Percentiles rank a stretch among this genome's conserved stretches.
Evolutionary conservation across 2,329 filamentous ascomycete species (phyloP).

Genomic region (Diplodia mutila): DNA sequence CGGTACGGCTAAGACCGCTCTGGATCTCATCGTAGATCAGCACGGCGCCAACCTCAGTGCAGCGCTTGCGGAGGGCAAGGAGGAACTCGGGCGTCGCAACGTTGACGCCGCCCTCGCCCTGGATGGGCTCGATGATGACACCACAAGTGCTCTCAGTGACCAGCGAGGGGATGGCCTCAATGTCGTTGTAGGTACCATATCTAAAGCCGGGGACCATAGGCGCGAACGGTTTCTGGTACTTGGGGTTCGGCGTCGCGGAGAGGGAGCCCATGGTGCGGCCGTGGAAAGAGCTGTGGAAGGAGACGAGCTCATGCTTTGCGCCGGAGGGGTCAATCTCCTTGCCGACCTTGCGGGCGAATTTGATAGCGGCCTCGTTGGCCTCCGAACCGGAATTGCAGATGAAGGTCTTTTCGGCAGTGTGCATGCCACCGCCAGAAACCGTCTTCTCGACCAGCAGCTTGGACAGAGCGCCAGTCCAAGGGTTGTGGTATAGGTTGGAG

Average conservation of each 20-base stretch:
- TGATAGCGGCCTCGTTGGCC: slow-evolving; percentile 96
- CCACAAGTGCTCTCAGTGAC: slow-evolving; percentile 87
- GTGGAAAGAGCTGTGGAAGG: slow-evolving; percentile 91
- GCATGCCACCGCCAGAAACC: slow-evolving; percentile 77
- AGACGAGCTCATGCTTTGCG: slow-evolving; percentile 80
- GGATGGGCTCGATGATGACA: slow-evolving; percentile 95
- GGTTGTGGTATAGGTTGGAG: slow-evolving; percentile 96
- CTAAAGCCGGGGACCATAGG: slow-evolving; percentile 95
- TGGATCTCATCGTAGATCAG: slow-evolving; percentile 98
- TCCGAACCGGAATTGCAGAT: slow-evolving; percentile 96
- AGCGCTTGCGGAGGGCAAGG: slow-evolving; percentile 77
- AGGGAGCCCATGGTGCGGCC: slow-evolving; percentile 94
- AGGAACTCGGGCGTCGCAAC: slow-evolving; percentile 84
- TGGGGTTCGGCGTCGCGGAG: slow-evolving; percentile 96
- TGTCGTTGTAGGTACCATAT: slow-evolving; percentile 84
- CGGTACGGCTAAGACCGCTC: slow-evolving; percentile 86
- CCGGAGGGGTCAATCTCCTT: slow-evolving; percentile 73
- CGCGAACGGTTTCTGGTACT: slow-evolving; percentile 93
- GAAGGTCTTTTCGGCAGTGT: slow-evolving; percentile 78
- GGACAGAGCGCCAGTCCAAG: slow-evolving; percentile 89
- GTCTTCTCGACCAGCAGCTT: slow-evolving; percentile 84
- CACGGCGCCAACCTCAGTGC: slow-evolving; percentile 83
- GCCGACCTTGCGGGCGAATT: slow-evolving; percentile 91
- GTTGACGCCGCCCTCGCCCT: slow-evolving; percentile 93
- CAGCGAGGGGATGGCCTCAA: slow-evolving; percentile 69